A percentile compares a stretch with the other conserved stretches of the same genome.
Conservation (phyloP, 73 alveolate species). For the Diophrys sp. region DNA sequence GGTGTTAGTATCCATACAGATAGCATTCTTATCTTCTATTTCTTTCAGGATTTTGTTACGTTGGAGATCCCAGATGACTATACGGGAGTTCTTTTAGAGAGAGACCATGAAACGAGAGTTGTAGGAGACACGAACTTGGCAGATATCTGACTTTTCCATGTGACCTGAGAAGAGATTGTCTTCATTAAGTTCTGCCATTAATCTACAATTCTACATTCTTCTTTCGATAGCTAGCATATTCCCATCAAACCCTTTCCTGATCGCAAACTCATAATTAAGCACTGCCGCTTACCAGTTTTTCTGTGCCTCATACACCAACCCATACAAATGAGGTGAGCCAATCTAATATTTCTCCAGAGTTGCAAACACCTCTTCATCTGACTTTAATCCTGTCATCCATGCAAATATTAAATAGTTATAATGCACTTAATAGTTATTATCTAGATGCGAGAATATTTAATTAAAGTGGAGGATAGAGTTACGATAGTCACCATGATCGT, state of each 20-base stretch:
- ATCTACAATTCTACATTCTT: conserved; percentile 7
- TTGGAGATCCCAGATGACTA: conserved; percentile 35
- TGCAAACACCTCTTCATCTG: conserved; percentile 12
- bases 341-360: not conserved
- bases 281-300: conserved; percentile 36
- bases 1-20: conserved; percentile 42
- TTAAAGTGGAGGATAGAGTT: conserved; percentile 15
- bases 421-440: conserved; percentile 7
- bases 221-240: conserved; percentile 1
- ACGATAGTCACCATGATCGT: conserved; percentile 16
- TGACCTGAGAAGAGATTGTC: conserved; percentile 31
- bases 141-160: conserved; percentile 33
- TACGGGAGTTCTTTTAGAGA: conserved; percentile 24
- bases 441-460: conserved; percentile 8
- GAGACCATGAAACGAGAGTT: conserved; percentile 17
- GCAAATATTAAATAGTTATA: conserved; percentile 29
- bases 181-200: conserved; percentile 17
- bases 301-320: conserved; percentile 28
- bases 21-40: conserved; percentile 51
- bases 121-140: conserved; percentile 26
- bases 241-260: conserved; percentile 30
- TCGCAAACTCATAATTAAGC: conserved; percentile 31
- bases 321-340: conserved; percentile 22
- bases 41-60: conserved; percentile 31
- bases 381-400: conserved; percentile 41